Base-by-base conservation (phyloP, 345 rosid species). In the Eucalyptus pauciflora region DNA sequence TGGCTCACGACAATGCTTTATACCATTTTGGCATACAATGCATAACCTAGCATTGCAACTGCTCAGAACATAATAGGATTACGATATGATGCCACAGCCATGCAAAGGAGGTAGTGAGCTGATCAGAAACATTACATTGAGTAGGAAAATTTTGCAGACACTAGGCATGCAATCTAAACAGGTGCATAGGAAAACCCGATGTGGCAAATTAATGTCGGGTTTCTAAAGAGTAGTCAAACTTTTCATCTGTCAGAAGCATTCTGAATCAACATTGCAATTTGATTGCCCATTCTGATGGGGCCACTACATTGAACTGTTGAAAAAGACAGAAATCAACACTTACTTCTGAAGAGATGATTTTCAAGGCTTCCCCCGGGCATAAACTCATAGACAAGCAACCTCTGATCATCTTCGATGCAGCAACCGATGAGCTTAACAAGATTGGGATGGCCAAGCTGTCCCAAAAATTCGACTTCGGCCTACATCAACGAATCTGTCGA, bases 331-430 rank as follows among this genome's bases (percentile, higher is more conserved):
- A 27, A 17, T 58, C 22, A 22, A n/a, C 60, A 93, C 96, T 91
- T 93, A 97, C 99, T 95, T 92, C 98, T 93, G 89, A 98, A 98
- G 83, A 98, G 98, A 93, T 98, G 99, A 90, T 98, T 97, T 94
- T 98, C 99, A 87, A 98, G 94, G 92, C 99, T 97, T 92, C 99
- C 99, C 10, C 98, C 94, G 85, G 98, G 96, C 99, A 96, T 95
- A 88, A 97, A 97, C 92, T 97, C 99, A 50, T 97, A 97, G 46
- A 95, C 99, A 91, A 97, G 97, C 90, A 98, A 95, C 91, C 98
- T 95, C 71, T 96, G 99, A 86, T 98, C 99, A 88, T 97, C 99
- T 93, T 98, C 97, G 17, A 94, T 93, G 92, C 99, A 98, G 94
- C 95, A 97, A 87, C 98, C 99, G 45, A 96, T 90, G 90, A 98